Conservation (phyloP, 495 filamentous ascomycete species). For the Aspergillus homomorphus region DNA sequence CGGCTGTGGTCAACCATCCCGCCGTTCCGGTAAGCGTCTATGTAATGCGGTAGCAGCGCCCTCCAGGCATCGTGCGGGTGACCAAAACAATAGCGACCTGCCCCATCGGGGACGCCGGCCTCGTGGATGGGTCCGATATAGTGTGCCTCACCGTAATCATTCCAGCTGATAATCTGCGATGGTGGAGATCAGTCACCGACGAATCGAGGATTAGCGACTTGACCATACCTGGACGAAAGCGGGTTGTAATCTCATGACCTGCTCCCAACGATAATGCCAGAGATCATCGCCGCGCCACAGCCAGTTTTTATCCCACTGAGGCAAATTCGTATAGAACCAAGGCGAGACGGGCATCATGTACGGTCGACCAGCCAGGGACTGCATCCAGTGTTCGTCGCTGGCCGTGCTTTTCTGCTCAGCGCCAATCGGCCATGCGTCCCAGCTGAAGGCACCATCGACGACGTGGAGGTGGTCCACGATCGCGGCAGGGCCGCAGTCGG, state of each 20-base stretch:
- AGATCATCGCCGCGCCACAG: conserved; percentile 66
- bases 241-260: conserved; percentile 60
- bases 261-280: conserved; percentile 73
- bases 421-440: conserved; percentile 72
- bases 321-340: conserved; percentile 72
- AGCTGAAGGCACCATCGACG: conserved; percentile 64
- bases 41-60: conserved; percentile 59
- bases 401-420: conserved; percentile 49
- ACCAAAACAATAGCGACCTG: conserved; percentile 46
- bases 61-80: conserved; percentile 56
- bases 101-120: conserved; percentile 48
- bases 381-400: conserved; percentile 54
- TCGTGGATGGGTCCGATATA: conserved; percentile 62
- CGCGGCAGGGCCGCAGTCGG: conserved; percentile 53
- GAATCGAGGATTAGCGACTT: neutral
- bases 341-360: conserved; percentile 82
- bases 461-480: conserved; percentile 41
- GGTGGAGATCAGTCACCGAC: neutral
- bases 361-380: conserved; percentile 51
- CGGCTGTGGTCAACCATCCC: neutral
- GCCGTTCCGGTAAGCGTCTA: conserved; percentile 54
- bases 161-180: conserved; percentile 56
- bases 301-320: conserved; percentile 71
- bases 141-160: conserved; percentile 74
- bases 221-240: conserved; percentile 58